Evolutionary conservation across 768 basidiomycete species (phyloP), one percentile per base, ranked within the genome.

Genomic region (Auriculariales sp.): DNA sequence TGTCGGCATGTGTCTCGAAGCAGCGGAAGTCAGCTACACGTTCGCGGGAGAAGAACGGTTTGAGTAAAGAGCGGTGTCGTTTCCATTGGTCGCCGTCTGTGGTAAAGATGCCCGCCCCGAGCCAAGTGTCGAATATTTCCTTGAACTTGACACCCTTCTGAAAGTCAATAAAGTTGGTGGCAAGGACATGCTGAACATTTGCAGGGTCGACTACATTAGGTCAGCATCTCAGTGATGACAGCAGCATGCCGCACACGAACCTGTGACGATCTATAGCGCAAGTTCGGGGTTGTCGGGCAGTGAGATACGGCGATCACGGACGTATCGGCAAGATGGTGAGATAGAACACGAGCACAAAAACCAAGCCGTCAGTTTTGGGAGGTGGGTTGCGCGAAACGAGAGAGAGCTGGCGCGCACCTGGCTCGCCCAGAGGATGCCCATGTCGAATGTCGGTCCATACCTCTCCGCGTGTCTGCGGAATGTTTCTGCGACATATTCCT

Each of bases 61-160:
- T 50, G 2, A 57, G 52, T 27, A 58, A 49, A 3, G 53, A 22
- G 19, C 60, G 52, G 32, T 58, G 60, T 39, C 49, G 28, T 34
- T 52, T 57, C 56, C 57, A 56, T 17, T 29, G 30, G 17, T 58
- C 55, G 22, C 60, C 60, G 49, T 61, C 60, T 12, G 55, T 54
- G 12, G 60, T 56, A 44, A 61, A 61, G 29, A 61, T 61, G 11
- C 58, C 58, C 28, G 46, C 39, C 15, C 60, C 60, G 15, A 61
- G 57, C 53, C 60, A 61, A 35, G 42, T 47, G 11, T 56, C 50
- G 35, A 54, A 52, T 55, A 60, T 60, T 11, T 52, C 50, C 28
- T 52, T 46, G 48, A 58, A 59, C 33, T 54, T 60, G 27, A 33
- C 49, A 3, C 60, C 53, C 42, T 61, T 61, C 42, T 56, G 39